Evolutionary conservation across 2,329 filamentous ascomycete species (phyloP).

Genomic region (Bipolaris oryzae): DNA sequence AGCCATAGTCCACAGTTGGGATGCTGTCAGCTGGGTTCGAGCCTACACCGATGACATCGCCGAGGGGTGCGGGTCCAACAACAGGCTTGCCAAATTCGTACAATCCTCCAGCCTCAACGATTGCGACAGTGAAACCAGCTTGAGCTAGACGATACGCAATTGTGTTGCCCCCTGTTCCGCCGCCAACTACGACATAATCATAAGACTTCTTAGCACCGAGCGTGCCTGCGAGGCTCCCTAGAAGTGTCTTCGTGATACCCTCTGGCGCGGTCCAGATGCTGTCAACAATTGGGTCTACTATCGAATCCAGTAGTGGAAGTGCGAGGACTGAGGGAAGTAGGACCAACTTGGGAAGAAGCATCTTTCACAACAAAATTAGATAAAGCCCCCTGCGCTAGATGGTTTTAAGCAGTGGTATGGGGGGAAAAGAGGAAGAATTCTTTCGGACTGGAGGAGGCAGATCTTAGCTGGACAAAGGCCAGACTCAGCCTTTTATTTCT

Average conservation of each 20-base stretch:
- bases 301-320: not conserved
- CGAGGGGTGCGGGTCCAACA: constrained; percentile 19
- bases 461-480: too few relatives aligned
- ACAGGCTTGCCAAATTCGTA: constrained; percentile 31
- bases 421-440: not conserved
- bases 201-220: constrained; percentile 14
- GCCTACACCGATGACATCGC: constrained; percentile 1
- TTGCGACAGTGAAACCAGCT: constrained; percentile 11
- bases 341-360: not conserved
- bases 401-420: not conserved
- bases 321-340: not conserved
- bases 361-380: not conserved
- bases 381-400: not conserved
- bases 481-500: too few relatives aligned
- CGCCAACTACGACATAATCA: constrained; percentile 35
- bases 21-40: constrained; percentile 22
- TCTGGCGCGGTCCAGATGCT: constrained; percentile 4
- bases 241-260: constrained; percentile 1
- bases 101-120: constrained; percentile 23
- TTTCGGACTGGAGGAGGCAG: not conserved
- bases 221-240: not conserved
- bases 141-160: constrained; percentile 30
- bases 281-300: not conserved
- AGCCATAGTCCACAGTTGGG: constrained; percentile 9
- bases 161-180: constrained; percentile 25